A percentile compares a stretch with the other conserved stretches of the same genome.
Conservation (phyloP, 2,329 filamentous ascomycete species). For the Parafenestella ontariensis region DNA sequence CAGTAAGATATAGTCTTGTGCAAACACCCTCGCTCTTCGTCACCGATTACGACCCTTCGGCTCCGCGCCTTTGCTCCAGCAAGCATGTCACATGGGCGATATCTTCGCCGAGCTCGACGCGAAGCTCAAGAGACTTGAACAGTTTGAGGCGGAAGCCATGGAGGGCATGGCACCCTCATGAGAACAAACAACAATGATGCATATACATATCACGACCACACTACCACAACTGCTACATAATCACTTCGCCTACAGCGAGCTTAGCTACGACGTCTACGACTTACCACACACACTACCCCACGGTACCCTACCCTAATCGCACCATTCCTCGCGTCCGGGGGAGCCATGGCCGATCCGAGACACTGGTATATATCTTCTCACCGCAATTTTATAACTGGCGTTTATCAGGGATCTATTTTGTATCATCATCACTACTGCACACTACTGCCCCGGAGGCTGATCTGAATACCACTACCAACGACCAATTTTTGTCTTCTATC, state of each 20-base stretch:
- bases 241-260: background rate
- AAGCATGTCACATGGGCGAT: constrained; percentile 78
- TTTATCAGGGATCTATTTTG: background rate
- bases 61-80: constrained; percentile 67
- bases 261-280: constrained; percentile 3
- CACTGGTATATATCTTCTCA: background rate
- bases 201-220: background rate
- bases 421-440: background rate
- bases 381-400: background rate
- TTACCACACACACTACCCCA: background rate
- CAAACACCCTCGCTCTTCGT: constrained; percentile 79
- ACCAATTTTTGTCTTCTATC: background rate
- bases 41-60: constrained; percentile 79
- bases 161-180: constrained; percentile 36
- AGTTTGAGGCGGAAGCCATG: constrained; percentile 40
- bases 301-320: background rate
- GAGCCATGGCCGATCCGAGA: background rate
- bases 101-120: constrained; percentile 69
- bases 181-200: background rate
- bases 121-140: constrained; percentile 69
- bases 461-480: background rate
- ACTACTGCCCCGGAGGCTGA: background rate
- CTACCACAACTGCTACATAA: background rate
- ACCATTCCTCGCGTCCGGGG: background rate
- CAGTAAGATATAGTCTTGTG: constrained; percentile 70